Evolutionary conservation across 2,329 filamentous ascomycete genomes (phyloP), one percentile per base, ranked within the genome.

Genomic region (Talaromyces sp.): DNA sequence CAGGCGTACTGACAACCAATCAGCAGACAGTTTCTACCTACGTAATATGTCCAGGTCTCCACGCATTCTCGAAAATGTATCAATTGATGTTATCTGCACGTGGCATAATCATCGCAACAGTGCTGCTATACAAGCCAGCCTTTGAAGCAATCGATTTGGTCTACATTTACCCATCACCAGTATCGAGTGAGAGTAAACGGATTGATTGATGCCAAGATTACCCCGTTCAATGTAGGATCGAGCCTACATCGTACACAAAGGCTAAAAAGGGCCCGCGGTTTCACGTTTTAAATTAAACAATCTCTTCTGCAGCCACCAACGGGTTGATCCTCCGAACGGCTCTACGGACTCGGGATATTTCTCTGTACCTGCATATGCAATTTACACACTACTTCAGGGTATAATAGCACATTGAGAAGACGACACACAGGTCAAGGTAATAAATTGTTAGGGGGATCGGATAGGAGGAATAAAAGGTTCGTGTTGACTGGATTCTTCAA

Each of bases 401-500:
- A n/a, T 31, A 31, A 31, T 31, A 31, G 27, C 27, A 31, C 17
- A 11, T 11, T 33, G 13, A 52, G 10, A 31, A 31, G 22, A 27
- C 47, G 22, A 17, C 25, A 13, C 19, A 27, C 27, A 50, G 7
- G 22, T 49, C 45, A 52, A 54, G 9, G 11, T 33, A 54, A 35
- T 22, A 35, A 31, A 37, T 56, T 37, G 31, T 22, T 56, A 54
- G 33, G 52, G 52, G 33, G 3, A 37, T 10, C 52, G 33, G 19
- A 37, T 37, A 37, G 33, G 7, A 35, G 7, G 52, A 37, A 52
- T 22, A 31, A 59, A 59, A 59, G 37, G 56, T 27, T 59, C 56
- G 19, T 58, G 22, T 59, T 59, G 37, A 59, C 39, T 59, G 56
- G 56, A 59, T 59, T 59, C 56, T 45, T 59, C 56, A 43, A 59